A percentile compares a stretch with the other conserved stretches of the same genome.
These are phyloP conservation scores for Sonneratia caseolaris DNA, from an alignment of 345 rosid genomes.

Conservation along the genomic window DNA sequence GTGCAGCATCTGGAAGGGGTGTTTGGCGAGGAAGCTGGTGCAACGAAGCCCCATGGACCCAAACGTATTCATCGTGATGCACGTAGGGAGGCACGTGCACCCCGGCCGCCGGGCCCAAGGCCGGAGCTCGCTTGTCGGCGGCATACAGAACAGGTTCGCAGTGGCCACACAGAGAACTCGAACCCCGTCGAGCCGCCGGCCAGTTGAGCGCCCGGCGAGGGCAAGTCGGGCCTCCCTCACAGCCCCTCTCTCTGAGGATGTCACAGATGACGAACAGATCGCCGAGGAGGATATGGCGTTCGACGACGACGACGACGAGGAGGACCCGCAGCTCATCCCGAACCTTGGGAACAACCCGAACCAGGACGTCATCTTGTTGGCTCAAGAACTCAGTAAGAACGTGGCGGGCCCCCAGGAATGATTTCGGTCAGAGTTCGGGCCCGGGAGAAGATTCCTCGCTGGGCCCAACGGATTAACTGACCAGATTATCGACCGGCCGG, in stretches of 20 bases:
- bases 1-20: constrained; percentile 85
- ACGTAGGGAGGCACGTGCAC: constrained; percentile 81
- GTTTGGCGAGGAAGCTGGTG: constrained; percentile 83
- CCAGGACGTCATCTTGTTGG: constrained; percentile 22
- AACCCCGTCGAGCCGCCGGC: constrained; percentile 28
- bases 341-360: constrained; percentile 26
- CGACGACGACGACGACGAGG: constrained; percentile 22
- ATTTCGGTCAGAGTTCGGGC: constrained; percentile 24
- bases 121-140: constrained; percentile 88
- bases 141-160: constrained; percentile 45
- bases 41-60: constrained; percentile 63
- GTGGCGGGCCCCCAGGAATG: neutral
- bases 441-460: constrained; percentile 3
- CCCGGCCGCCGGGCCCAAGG: constrained; percentile 57
- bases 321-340: constrained; percentile 43
- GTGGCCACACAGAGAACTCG: constrained; percentile 11
- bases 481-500: neutral
- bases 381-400: constrained; percentile 16
- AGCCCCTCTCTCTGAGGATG: constrained; percentile 24
- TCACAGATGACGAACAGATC: constrained; percentile 6
- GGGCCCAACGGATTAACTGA: neutral
- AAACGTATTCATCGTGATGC: constrained; percentile 49
- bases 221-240: constrained; percentile 35
- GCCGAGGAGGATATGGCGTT: neutral
- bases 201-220: constrained; percentile 1